These are phyloP conservation scores for Cymbidium sinense DNA, from an alignment of 106 monocot species.

Conservation along the genomic window DNA sequence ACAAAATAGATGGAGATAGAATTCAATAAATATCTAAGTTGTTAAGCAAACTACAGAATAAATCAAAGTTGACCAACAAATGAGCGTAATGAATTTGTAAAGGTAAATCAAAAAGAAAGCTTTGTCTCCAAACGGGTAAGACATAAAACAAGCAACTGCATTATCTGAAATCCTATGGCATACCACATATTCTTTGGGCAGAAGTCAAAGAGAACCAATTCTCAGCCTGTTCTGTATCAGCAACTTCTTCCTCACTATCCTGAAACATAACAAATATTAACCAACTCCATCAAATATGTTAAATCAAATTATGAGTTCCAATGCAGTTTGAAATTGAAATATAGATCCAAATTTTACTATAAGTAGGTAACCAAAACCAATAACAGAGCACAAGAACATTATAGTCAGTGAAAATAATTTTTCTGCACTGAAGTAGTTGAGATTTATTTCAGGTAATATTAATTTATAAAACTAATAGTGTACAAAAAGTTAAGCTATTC, in stretches of 20 bases:
- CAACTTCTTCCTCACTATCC: constrained; percentile 99
- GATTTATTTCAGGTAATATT: not conserved
- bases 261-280: constrained; percentile 20
- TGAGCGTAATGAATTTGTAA: not conserved
- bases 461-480: not conserved
- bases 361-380: not conserved
- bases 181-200: constrained; percentile 98
- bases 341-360: not conserved
- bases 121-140: not conserved
- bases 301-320: not conserved
- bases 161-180: not conserved
- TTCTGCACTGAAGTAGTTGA: not conserved
- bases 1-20: not conserved
- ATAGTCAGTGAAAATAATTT: not conserved
- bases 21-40: not conserved
- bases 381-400: not conserved
- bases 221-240: constrained; percentile 97
- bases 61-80: not conserved
- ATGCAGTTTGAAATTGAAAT: not conserved
- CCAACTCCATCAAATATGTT: not conserved
- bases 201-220: constrained; percentile 99
- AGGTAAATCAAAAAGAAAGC: not conserved
- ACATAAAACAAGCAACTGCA: not conserved
- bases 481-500: not conserved
- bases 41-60: not conserved